Base-by-base conservation (phyloP, 768 basidiomycete genomes). In the Dioszegia aurantiaca region DNA sequence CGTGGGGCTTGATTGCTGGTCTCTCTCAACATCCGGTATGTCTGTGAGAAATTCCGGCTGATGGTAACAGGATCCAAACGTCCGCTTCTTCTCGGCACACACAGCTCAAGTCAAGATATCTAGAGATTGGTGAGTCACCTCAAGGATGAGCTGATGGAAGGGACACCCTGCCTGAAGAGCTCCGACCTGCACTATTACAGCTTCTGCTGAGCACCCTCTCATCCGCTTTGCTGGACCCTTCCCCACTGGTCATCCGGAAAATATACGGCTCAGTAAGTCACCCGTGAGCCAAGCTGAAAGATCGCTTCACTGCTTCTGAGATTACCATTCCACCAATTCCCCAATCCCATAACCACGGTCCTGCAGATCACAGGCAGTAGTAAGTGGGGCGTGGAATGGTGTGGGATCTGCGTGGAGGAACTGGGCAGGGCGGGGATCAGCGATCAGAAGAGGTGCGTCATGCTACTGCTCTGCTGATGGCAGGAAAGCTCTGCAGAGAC, bases 1-100 rank as follows among this genome's bases (percentile, higher is more conserved):
- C 75, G 24, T 77, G 75, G 75, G 73, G 73, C 0, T 46, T 77
- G 31, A 74, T 73, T 24, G 56, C 65, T 33, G 75, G 75, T 3
- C 48, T 77, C 23, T 42, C 72, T 10, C 41, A 36, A 11, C 68
- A 73, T 58, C 67, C 66, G 11, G 74, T 76, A 43, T 36, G 68
- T 60, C 23, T 10, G n/a, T 28, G 2, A 11, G n/a, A 40, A 19
- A 23, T 23, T 14, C 14, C 14, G 14, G 36, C 55, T 56, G 14
- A 48, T 56, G 21, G 31, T n/a, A n/a, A n/a, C 43, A 78, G 77
- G 87, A 93, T 75, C 81, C 82, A 52, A 90, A 90, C 68, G 89
- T 94, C 10, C 88, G 92, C 73, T 97, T 94, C 81, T 94, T 90
- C 69, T 90, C 91, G 2, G 91, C 92, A 4, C 92, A 95, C 67